Evolutionary conservation across 352 stramenopile species (phyloP).

Genomic region (Phytophthora multivora): DNA sequence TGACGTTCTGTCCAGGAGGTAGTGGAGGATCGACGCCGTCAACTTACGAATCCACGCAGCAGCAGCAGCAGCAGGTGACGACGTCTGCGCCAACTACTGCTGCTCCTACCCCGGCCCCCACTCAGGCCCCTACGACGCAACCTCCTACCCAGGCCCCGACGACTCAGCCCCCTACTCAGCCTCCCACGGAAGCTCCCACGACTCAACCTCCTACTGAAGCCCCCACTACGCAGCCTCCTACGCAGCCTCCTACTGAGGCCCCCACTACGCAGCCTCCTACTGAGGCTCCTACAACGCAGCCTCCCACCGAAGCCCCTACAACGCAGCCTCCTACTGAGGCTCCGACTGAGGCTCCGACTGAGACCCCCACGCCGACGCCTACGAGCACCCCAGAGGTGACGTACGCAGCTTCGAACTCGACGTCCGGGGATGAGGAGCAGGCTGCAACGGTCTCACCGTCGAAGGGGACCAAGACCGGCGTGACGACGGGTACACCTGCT

Average conservation of each 20-base stretch:
- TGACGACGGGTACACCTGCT: constrained; percentile 1
- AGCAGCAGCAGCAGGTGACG: background rate
- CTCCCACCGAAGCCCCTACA: background rate
- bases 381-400: constrained; percentile 15
- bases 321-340: background rate
- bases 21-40: constrained; percentile 3
- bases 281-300: background rate
- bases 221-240: background rate
- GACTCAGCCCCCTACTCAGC: background rate
- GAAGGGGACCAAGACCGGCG: constrained; percentile 13
- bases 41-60: background rate
- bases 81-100: background rate
- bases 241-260: constrained; percentile 3
- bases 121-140: background rate
- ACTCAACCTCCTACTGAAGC: background rate
- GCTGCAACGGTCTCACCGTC: constrained; percentile 19
- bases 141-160: constrained; percentile 4
- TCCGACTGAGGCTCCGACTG: background rate
- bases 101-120: background rate
- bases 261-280: background rate
- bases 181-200: background rate
- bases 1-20: constrained; percentile 55
- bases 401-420: constrained; percentile 24
- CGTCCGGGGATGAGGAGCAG: constrained; percentile 20
- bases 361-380: constrained; percentile 9